Conservation (phyloP, 345 rosid species). For the Moricandia moricandioides region DNA sequence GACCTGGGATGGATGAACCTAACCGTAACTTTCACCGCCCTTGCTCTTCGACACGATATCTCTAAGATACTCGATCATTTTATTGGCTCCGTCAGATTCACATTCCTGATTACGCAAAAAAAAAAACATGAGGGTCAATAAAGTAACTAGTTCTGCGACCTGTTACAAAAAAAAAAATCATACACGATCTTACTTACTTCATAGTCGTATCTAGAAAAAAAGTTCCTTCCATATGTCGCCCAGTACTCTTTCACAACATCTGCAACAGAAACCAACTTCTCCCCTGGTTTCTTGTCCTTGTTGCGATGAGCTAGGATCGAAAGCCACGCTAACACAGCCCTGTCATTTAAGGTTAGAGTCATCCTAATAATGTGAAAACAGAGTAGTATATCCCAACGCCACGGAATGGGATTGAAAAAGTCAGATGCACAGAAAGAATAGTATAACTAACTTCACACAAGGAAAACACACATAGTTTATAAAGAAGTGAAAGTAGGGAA, state of each 20-base stretch:
- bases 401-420: not conserved
- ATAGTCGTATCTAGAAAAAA: constrained; percentile 91
- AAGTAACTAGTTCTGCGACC: not conserved
- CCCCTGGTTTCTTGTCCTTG: constrained; percentile 76
- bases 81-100: constrained; percentile 89
- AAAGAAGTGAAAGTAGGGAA: not conserved
- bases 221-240: constrained; percentile 92
- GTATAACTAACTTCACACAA: not conserved
- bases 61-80: constrained; percentile 77
- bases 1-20: constrained; percentile 20
- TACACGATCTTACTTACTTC: constrained; percentile 69
- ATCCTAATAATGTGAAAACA: not conserved
- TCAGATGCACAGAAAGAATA: not conserved
- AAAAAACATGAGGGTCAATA: constrained; percentile 8
- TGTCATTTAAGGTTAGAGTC: constrained; percentile 35
- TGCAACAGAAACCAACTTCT: constrained; percentile 71
- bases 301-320: constrained; percentile 77
- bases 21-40: constrained; percentile 72
- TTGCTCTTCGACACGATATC: constrained; percentile 65
- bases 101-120: constrained; percentile 56
- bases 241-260: constrained; percentile 87
- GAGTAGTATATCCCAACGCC: not conserved
- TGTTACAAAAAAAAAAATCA: not conserved
- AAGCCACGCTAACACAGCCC: constrained; percentile 98
- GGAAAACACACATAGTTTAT: not conserved